Base-by-base conservation (phyloP, 2,329 filamentous ascomycete genomes). In the Drechslerella dactyloides region DNA sequence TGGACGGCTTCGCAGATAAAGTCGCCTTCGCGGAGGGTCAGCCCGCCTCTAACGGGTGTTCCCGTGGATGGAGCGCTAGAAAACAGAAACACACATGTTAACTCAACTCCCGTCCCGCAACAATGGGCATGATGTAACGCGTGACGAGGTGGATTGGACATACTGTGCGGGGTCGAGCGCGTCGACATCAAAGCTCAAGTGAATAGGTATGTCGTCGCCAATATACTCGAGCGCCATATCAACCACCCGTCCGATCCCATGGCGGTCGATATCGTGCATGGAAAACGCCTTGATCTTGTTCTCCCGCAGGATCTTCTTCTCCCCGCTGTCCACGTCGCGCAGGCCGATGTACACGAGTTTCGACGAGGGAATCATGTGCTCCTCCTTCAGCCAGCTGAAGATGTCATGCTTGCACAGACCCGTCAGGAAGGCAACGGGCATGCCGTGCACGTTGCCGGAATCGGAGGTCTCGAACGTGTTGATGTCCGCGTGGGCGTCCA, bases 151-250 rank as follows among this genome's bases (percentile, higher is more conserved):
- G n/a, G n/a, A 27, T 7, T 24, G 23, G 3, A 69, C 74, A 54
- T 55, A 76, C 75, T 74, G 97, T 85, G 92, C 89, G 27, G 94
- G 94, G 80, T 99, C 94, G 70, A 97, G 85, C 23, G 93, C 94
- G 80, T 99, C 94, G 75, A 99, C 91, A 79, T 99, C 94, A 77
- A 99, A 97, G 40, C 91, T 96, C 69, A 99, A 86, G 81, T 99
- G 94, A 78, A 99, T 97, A 46, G 94, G 94, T 0, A 93, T 97
- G 79, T 97, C 94, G 78, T 84, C 86, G 76, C 94, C 94, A 75
- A 97, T 96, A 83, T 97, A 93, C 33, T 89, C 93, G 59, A 99
- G 85, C n/a, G 93, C 93, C 93, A 97, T 96, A 78, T 97, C 94
- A 82, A 99, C 92, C 74, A 99, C 91, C 75, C 89, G 89, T 62